Evolutionary conservation across 1,284 basidiomycete genomes (phyloP).

Genomic region (Mycena citricolor): DNA sequence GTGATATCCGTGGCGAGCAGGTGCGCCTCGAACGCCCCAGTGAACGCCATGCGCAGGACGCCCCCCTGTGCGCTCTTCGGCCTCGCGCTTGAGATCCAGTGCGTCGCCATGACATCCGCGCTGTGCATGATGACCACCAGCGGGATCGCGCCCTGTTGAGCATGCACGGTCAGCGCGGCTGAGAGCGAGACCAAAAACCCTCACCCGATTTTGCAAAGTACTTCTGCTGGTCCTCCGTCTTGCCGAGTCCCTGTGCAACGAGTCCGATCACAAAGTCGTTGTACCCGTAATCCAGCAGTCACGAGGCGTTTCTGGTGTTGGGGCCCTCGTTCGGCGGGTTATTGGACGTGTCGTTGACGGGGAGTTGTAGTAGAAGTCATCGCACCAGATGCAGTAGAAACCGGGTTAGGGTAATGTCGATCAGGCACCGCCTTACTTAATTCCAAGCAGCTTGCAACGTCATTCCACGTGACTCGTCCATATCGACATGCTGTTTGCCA

Average conservation of each 20-base stretch:
- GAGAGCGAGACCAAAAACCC: background rate
- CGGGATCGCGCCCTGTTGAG: conserved; percentile 28
- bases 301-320: conserved; percentile 9
- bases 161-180: background rate
- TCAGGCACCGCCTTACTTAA: too few species aligned
- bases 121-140: conserved; percentile 56
- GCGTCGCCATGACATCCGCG: conserved; percentile 66
- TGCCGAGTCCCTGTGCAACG: conserved; percentile 55
- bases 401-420: too few species aligned
- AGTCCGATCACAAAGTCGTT: conserved; percentile 64
- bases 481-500: too few species aligned
- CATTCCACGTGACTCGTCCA: too few species aligned
- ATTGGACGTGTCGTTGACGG: conserved; percentile 13
- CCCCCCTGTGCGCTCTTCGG: conserved; percentile 44
- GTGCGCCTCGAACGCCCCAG: conserved; percentile 64
- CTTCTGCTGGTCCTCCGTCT: conserved; percentile 44
- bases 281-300: conserved; percentile 48
- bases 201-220: conserved; percentile 56
- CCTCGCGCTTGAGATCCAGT: conserved; percentile 58
- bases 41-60: conserved; percentile 46
- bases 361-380: conserved; percentile 56
- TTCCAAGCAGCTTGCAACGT: too few species aligned
- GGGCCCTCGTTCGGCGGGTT: conserved; percentile 22
- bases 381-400: conserved; percentile 59
- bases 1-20: conserved; percentile 63